Evolutionary conservation across 2,329 filamentous ascomycete species (phyloP), one percentile per base, ranked within the genome.

Genomic region (Trichoderma koningiopsis): DNA sequence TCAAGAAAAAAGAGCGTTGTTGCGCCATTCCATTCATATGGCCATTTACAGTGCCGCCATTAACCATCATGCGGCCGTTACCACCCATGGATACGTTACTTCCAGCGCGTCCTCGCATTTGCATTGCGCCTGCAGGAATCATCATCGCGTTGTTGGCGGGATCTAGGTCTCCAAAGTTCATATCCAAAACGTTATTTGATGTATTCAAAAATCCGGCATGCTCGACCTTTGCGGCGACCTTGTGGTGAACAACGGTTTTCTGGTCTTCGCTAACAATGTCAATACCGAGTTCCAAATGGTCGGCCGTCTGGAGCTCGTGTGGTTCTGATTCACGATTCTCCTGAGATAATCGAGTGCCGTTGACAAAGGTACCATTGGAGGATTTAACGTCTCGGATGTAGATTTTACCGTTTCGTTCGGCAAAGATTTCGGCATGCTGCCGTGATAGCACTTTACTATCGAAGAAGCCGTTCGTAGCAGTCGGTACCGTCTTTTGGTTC

Each of bases 231-330:
- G 96, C 94, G 24, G 95, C 94, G 59, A 99, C 96, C 78, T 99
- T 99, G 83, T 98, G 96, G 77, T 99, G 96, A 16, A 99, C 94
- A 33, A 99, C 94, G 0, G 94, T 97, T 82, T 97, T 98, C 79
- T 98, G 95, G 78, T 99, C 96, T 79, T 99, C 96, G 80, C 93
- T 97, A 63, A 99, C 95, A 76, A 99, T 99, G 77, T 99, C 96
- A 75, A 99, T 99, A 68, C 96, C 96, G 43, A 99, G 86, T 78
- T 99, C 96, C 65, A 99, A 84, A 72, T 96, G 93, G 77, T 99
- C 96, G 73, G 93, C 91, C 70, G 95, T 94, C 76, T 94, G 91
- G 40, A 99, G 83, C 77, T 98, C 95, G 77, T 97, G 93, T 0
- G 96, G 94, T 71, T 98, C 96, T 0, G 95, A 98, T 80, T 99